phyloP scores from a whole-genome alignment of 2,329 filamentous ascomycete species.

The Endoconidiophora laricicola region DNA sequence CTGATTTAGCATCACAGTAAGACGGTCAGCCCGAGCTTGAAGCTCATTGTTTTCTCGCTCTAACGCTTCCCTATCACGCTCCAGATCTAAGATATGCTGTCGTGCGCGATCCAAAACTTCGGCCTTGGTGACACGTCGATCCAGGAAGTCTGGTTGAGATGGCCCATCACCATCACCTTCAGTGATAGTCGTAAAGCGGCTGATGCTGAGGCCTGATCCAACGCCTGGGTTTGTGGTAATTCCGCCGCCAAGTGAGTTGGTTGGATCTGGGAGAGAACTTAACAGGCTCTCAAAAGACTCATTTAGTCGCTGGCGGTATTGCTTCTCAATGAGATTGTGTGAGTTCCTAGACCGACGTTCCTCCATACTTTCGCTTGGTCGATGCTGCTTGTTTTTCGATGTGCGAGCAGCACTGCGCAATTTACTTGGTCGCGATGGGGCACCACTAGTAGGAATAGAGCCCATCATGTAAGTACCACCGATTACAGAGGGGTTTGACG shows the following conservation, averaged over 20 bases:
- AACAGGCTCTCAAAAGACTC: slow-evolving; percentile 20
- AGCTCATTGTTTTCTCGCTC: slow-evolving; percentile 19
- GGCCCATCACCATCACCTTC: slow-evolving; percentile 9
- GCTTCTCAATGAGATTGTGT: slow-evolving; percentile 21
- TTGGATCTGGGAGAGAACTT: slow-evolving; percentile 17
- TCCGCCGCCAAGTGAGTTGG: neutral
- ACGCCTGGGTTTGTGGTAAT: neutral
- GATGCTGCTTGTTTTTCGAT: slow-evolving; percentile 18
- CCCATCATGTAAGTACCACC: slow-evolving; percentile 11
- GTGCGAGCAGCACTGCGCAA: slow-evolving; percentile 20
- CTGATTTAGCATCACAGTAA: slow-evolving; percentile 5
- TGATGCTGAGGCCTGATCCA: slow-evolving; percentile 5
- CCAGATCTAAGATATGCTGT: slow-evolving; percentile 20
- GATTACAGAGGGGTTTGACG: neutral
- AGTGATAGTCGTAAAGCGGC: slow-evolving; percentile 8
- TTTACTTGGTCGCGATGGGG: slow-evolving; percentile 7
- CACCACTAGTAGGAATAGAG: slow-evolving; percentile 9
- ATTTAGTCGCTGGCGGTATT: slow-evolving; percentile 21
- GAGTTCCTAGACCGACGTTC: slow-evolving; percentile 19
- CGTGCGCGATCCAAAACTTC: slow-evolving; percentile 23
- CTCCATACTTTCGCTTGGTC: slow-evolving; percentile 17
- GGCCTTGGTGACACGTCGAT: slow-evolving; percentile 22
- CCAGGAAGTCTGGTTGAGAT: slow-evolving; percentile 14
- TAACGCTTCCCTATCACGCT: slow-evolving; percentile 18
- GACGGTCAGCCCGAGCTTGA: slow-evolving; percentile 8